Percentiles rank a stretch among this genome's conserved stretches.
These are phyloP conservation scores for Pochonia chlamydosporia DNA, from an alignment of 2,329 filamentous ascomycete species.

Conservation along the genomic window DNA sequence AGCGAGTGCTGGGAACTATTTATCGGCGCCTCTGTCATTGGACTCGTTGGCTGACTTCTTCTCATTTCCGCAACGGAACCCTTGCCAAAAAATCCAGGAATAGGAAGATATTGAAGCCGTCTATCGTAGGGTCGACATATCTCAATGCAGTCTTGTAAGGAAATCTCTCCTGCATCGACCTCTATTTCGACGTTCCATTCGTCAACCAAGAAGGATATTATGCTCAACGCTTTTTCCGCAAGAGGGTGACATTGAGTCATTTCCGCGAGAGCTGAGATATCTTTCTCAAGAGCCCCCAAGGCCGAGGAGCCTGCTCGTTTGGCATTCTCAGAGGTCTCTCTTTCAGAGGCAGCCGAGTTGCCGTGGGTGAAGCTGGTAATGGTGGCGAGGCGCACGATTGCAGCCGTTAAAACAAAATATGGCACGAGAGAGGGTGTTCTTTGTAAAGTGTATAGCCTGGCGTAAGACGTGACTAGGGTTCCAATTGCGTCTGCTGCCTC, in stretches of 20 bases:
- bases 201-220: constrained; percentile 47
- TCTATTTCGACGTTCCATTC: constrained; percentile 52
- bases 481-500: constrained; percentile 54
- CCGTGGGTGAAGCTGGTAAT: constrained; percentile 23
- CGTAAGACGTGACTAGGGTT: constrained; percentile 47
- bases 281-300: constrained; percentile 40
- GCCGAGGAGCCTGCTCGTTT: background rate
- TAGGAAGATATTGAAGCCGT: background rate
- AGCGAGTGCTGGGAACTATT: background rate
- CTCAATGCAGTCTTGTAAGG: constrained; percentile 24
- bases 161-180: constrained; percentile 26
- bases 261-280: constrained; percentile 50
- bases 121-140: background rate
- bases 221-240: constrained; percentile 52
- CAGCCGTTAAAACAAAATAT: constrained; percentile 51
- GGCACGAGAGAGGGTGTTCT: constrained; percentile 54
- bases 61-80: background rate
- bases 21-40: background rate
- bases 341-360: constrained; percentile 14
- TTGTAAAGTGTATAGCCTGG: constrained; percentile 49
- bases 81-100: background rate
- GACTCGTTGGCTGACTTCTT: background rate
- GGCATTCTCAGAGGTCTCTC: background rate
- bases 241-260: constrained; percentile 56
- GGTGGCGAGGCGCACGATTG: constrained; percentile 53